Percentiles rank a stretch among this genome's conserved stretches.
These are phyloP conservation scores for Penicillium manginii DNA, from an alignment of 495 filamentous ascomycete genomes.

Conservation along the genomic window DNA sequence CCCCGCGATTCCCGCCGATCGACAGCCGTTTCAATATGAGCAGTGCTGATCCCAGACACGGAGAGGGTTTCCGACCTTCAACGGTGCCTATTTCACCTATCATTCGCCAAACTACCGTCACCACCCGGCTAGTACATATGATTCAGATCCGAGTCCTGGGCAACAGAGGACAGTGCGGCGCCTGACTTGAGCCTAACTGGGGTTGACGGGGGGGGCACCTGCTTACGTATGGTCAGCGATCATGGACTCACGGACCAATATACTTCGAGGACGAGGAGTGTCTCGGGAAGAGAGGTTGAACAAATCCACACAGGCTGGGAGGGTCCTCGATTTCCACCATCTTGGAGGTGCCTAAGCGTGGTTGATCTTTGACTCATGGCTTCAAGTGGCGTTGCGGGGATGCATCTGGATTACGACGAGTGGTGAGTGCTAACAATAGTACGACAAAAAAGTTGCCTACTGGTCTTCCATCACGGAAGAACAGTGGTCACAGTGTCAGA, in stretches of 20 bases:
- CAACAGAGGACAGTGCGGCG: not conserved
- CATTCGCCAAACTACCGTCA: not conserved
- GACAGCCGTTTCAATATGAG: not conserved
- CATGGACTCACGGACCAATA: not conserved
- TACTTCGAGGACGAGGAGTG: no score
- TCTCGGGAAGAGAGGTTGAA: not conserved
- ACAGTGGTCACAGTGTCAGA: no score
- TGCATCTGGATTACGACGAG: not conserved
- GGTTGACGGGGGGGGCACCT: not conserved
- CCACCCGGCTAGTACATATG: not conserved
- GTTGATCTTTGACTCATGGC: not conserved
- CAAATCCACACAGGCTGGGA: no score
- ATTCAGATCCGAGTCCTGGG: not conserved
- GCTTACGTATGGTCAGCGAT: not conserved
- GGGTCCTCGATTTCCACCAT: no score
- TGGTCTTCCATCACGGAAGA: no score
- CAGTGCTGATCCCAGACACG: not conserved
- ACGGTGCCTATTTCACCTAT: not conserved
- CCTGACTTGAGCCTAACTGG: not conserved
- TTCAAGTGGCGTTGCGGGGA: not conserved
- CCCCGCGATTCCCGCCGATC: constrained; percentile 17
- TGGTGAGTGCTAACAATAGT: no score
- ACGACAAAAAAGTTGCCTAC: no score
- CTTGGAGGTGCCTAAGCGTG: not conserved
- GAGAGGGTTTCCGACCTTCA: constrained; percentile 2